Evolutionary conservation across 1,139 yeast species (phyloP), one percentile per base, ranked within the genome.

Genomic region (Yamadazyma blattariae): DNA sequence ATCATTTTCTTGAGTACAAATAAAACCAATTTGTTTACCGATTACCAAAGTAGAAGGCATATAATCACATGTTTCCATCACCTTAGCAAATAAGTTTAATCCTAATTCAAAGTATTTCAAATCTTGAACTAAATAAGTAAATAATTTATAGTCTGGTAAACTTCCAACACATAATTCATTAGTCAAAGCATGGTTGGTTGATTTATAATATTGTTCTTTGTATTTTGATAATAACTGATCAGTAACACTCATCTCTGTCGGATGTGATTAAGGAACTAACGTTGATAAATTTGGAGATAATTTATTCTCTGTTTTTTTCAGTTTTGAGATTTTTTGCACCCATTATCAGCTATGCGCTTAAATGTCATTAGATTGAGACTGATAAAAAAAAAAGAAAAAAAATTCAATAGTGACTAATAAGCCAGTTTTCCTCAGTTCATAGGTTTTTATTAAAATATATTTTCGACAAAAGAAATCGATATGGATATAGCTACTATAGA

Each of bases 11-110:
- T 67, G 70, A 27, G 59, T 59, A 7, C 72, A 60, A 26, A 76
- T 51, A 45, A 73, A 72, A 1, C 80, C 81, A 38, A 75, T 64
- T 42, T 75, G 79, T 40, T 70, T 71, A 1, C 74, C 74, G 22
- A 75, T 45, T 0, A 54, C 50, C 13, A 74, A 52, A 15, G 66
- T 54, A 0, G 77, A 48, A 2, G 51, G 40, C 1, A 60, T 50
- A 24, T 62, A 52, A 32, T 71, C 74, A 41, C 79, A 72, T 25
- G 58, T 42, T 0, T 74, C 64, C 25, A 77, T 54, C 1, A 71
- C 59, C 38, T 64, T 71, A 9, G 77, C 77, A 17, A 73, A 59
- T 6, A 73, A 46, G 30, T 63, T 63, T 32, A 75, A 44, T 1
- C 77, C 70, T 4, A 56, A 41, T 30, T 67, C 65, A 46, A 75